Evolutionary conservation across 805 yeast species (phyloP), one percentile per base, ranked within the genome.

Genomic region (Candida chilensis): DNA sequence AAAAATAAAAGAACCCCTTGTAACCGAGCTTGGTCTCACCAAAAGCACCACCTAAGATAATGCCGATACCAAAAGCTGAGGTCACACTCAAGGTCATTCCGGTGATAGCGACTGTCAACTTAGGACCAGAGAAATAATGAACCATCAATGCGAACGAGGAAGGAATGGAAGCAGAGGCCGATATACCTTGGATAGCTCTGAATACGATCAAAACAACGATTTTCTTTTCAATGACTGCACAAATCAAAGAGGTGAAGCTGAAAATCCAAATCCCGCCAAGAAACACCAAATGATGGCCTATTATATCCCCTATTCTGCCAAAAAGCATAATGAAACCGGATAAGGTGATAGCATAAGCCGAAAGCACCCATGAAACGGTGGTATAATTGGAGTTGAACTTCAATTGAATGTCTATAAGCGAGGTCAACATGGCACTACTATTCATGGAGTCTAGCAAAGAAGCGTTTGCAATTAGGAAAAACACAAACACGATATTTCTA

Each of bases 341-440:
- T 16, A 65, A 40, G 0, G 71, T 63, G 11, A 67, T 38, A 1
- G 69, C 58, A 42, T 65, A 67, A 0, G 62, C 59, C 2, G 70
- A 54, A 4, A 66, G 33, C 0, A 57, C 57, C 73, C 73, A 67
- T n/a, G n/a, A n/a, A n/a, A n/a, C n/a, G n/a, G n/a, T n/a, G n/a
- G n/a, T n/a, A n/a, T n/a, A n/a, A n/a, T n/a, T n/a, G n/a, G n/a
- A n/a, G n/a, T n/a, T n/a, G n/a, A n/a, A n/a, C n/a, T n/a, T n/a
- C n/a, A n/a, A n/a, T n/a, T n/a, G n/a, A n/a, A n/a, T n/a, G n/a
- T n/a, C n/a, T n/a, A n/a, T n/a, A n/a, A n/a, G n/a, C n/a, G n/a
- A n/a, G n/a, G n/a, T n/a, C n/a, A n/a, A n/a, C n/a, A n/a, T n/a
- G n/a, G n/a, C n/a, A n/a, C n/a, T n/a, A n/a, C n/a, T n/a, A n/a